Evolutionary conservation across 495 filamentous ascomycete genomes (phyloP), one percentile per base, ranked within the genome.

Genomic region (Tuber umbilicatum): DNA sequence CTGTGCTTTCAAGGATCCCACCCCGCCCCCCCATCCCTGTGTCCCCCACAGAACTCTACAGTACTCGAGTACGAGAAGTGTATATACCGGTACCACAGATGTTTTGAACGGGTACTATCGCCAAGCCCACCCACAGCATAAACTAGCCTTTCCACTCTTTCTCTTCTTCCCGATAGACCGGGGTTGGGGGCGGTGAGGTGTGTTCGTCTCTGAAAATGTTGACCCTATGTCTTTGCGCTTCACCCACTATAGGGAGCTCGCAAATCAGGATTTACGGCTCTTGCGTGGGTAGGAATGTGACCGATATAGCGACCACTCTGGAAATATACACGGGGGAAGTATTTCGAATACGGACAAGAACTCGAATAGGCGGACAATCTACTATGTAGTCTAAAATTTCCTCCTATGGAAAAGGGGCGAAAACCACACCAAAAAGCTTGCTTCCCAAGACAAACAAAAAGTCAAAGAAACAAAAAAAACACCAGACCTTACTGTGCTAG

Each of bases 111-210:
- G n/a, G 9, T 12, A 31, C 27, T 60, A 14, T 60, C n/a, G 21
- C n/a, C 50, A 60, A 31, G n/a, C 12, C n/a, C 16, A 31, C 47
- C 47, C 7, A 35, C 35, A 5, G 55, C 27, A 64, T 35, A 17
- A 17, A 64, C 55, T 35, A 17, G 55, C 10, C 12, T 27, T 17
- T 5, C 23, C n/a, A 55, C 50, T 6, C 7, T 35, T 35, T 31
- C 31, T 60, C 10, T 27, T 27, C n/a, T 77, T 71, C 69, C 71
- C 47, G 60, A 47, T 72, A 60, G n/a, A 41, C 72, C 69, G 71
- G 69, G 47, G 40, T 38, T 71, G 38, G 41, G 50, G 60, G 73
- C 68, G 75, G 60, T 38, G 40, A 55, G 31, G 71, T 38, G 38
- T 21, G 27, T 31, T 67, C 38, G 42, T 72, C 40, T 71, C 55